Conservation (phyloP, 192 early-diverging fungal species). For the Linnemannia elongata region DNA sequence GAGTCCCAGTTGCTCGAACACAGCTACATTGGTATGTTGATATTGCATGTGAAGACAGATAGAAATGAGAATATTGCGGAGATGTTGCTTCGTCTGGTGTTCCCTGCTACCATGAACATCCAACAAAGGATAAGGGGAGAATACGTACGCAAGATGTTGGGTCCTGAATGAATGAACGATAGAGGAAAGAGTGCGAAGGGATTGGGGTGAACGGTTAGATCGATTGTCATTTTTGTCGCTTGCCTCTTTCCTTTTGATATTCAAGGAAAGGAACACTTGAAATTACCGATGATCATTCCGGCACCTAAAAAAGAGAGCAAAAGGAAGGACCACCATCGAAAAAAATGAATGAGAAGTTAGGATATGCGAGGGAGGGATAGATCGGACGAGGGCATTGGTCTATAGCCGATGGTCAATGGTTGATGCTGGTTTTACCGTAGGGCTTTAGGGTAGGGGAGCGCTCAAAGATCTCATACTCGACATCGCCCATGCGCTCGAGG, state of each 20-base stretch:
- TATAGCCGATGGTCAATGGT: not conserved
- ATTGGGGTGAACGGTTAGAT: not conserved
- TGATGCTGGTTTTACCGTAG: not conserved
- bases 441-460: not conserved
- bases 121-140: not conserved
- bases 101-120: not conserved
- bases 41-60: not conserved
- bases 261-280: not conserved
- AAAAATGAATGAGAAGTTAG: not conserved
- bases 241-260: not conserved
- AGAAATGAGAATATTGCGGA: not conserved
- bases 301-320: not conserved
- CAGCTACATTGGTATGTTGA: slow-evolving; percentile 27
- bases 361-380: not conserved
- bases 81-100: not conserved
- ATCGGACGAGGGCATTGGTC: not conserved
- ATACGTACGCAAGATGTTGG: not conserved
- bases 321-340: not conserved
- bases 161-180: not conserved
- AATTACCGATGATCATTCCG: not conserved
- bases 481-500: slow-evolving; percentile 24
- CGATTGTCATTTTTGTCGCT: not conserved
- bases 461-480: slow-evolving; percentile 32
- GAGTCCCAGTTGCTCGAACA: slow-evolving; percentile 39
- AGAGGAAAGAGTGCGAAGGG: not conserved